Conservation (phyloP, 2,329 filamentous ascomycete species). For the Mollisiaceae sp. region DNA sequence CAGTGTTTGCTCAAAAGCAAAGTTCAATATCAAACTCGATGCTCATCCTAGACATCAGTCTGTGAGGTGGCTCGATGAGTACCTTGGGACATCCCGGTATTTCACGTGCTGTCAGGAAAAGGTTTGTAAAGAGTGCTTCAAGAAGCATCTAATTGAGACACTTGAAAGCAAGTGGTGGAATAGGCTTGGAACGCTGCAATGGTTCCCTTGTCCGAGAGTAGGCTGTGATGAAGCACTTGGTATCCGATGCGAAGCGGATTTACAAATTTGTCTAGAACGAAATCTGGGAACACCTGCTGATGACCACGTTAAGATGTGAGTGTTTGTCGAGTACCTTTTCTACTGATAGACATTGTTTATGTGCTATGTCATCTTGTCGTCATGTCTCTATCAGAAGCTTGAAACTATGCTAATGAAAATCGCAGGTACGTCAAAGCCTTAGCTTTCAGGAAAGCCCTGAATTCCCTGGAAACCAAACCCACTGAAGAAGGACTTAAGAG, state of each 20-base stretch:
- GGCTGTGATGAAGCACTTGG: conserved; percentile 18
- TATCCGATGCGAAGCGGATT: conserved; percentile 24
- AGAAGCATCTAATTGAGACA: conserved; percentile 14
- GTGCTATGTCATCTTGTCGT: background rate
- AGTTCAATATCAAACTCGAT: conserved; percentile 19
- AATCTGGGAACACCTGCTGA: conserved; percentile 8
- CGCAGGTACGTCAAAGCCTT: conserved; percentile 20
- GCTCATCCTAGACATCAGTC: background rate
- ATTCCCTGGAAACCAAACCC: conserved; percentile 13
- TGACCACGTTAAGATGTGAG: conserved; percentile 19
- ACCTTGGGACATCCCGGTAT: conserved; percentile 14
- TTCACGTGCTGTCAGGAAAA: conserved; percentile 24
- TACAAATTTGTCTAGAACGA: conserved; percentile 23
- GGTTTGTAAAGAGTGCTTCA: conserved; percentile 24
- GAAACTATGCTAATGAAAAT: background rate
- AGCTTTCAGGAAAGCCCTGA: conserved; percentile 17
- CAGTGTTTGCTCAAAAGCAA: conserved; percentile 14
- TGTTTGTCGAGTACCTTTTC: background rate
- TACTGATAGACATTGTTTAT: background rate
- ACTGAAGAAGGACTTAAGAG: conserved; percentile 5
- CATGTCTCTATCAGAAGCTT: background rate
- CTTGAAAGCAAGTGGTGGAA: conserved; percentile 20
- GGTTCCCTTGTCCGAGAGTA: conserved; percentile 21
- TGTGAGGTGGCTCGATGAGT: conserved; percentile 23
- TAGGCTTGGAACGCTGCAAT: conserved; percentile 15